Conservation (phyloP, 345 rosid genomes). For the Salix viminalis region DNA sequence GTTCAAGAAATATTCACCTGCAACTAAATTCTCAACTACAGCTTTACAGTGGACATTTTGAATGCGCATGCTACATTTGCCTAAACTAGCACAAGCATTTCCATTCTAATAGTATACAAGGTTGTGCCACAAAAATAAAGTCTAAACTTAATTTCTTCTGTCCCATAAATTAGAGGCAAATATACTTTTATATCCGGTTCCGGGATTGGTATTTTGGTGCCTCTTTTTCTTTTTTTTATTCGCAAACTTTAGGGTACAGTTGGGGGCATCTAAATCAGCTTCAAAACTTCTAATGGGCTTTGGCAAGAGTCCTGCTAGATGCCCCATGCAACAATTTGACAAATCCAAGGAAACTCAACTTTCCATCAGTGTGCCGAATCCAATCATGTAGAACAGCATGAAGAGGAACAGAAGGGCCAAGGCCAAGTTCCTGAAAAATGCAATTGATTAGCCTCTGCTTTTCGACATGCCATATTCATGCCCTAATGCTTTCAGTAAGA, state of each 20-base stretch:
- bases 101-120: not conserved
- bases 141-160: constrained; percentile 1
- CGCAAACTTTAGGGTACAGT: not conserved
- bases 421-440: constrained; percentile 80
- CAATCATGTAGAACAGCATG: constrained; percentile 36
- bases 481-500: not conserved
- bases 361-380: constrained; percentile 34
- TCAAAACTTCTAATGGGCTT: constrained; percentile 14
- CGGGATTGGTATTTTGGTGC: not conserved
- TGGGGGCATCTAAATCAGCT: not conserved
- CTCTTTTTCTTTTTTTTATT: not conserved
- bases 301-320: constrained; percentile 49
- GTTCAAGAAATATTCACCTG: constrained; percentile 33
- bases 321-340: constrained; percentile 81
- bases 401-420: constrained; percentile 54
- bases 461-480: not conserved
- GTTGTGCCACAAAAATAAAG: constrained; percentile 3
- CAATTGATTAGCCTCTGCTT: not conserved
- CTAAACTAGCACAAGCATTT: not conserved
- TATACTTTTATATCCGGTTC: not conserved
- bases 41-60: constrained; percentile 34
- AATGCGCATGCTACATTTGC: constrained; percentile 18
- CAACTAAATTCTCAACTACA: constrained; percentile 32
- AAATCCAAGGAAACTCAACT: constrained; percentile 58
- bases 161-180: not conserved